phyloP scores from a whole-genome alignment of 2,329 filamentous ascomycete genomes.

The Pezicula rhizophila region DNA sequence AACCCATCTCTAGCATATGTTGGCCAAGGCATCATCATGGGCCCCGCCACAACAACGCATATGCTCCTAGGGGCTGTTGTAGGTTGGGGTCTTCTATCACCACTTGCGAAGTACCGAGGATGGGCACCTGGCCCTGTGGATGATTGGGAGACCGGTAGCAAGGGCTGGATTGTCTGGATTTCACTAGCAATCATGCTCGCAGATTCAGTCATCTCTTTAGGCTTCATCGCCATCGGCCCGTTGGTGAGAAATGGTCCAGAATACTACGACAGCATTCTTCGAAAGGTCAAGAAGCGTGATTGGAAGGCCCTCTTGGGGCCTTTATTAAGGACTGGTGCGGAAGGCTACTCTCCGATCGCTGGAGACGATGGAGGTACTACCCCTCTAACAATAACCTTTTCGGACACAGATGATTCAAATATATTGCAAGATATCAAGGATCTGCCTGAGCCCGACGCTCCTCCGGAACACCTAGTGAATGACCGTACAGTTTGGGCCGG shows the following conservation, averaged over 20 bases:
- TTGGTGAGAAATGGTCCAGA: slow-evolving; percentile 40
- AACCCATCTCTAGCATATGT: slow-evolving; percentile 97
- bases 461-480: slow-evolving; percentile 74
- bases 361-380: slow-evolving; percentile 15
- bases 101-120: slow-evolving; percentile 74
- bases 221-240: slow-evolving; percentile 67
- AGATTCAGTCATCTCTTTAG: slow-evolving; percentile 82
- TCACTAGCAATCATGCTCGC: slow-evolving; percentile 95
- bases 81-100: slow-evolving; percentile 88
- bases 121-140: slow-evolving; percentile 86
- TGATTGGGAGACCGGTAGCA: slow-evolving; percentile 89
- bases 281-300: slow-evolving; percentile 19
- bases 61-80: slow-evolving; percentile 88
- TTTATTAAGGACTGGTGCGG: slow-evolving; percentile 9
- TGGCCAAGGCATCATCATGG: slow-evolving; percentile 98
- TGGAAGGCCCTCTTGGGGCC: slow-evolving; percentile 23
- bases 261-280: slow-evolving; percentile 29
- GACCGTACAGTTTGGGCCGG: slow-evolving; percentile 66
- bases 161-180: slow-evolving; percentile 98
- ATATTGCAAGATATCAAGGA: slow-evolving; percentile 16
- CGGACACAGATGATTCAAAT: not conserved
- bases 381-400: slow-evolving; percentile 6
- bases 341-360: slow-evolving; percentile 22
- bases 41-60: slow-evolving; percentile 85
- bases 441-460: slow-evolving; percentile 62